Conservation (phyloP, 257 asterid genomes). For the Solanum habrochaites region DNA sequence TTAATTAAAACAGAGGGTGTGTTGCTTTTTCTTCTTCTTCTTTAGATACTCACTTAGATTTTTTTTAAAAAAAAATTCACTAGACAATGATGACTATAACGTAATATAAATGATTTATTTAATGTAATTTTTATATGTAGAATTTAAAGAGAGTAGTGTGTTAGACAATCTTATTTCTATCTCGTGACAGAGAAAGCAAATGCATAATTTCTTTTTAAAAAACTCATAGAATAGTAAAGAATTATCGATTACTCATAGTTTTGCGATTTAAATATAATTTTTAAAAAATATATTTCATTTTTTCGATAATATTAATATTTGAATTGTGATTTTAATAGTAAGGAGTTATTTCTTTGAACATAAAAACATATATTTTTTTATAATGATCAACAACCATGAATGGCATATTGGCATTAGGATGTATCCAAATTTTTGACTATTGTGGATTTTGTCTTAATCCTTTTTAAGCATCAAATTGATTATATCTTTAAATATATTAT, state of each 20-base stretch:
- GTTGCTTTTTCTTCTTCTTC: background rate
- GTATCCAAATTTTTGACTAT: background rate
- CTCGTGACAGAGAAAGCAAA: too few relatives aligned
- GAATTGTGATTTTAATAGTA: background rate
- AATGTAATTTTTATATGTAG: background rate
- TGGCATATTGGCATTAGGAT: background rate
- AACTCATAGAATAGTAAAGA: background rate
- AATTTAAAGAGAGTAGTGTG: background rate
- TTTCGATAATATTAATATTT: background rate
- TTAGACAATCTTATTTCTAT: background rate
- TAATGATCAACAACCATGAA: background rate
- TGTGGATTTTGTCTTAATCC: background rate
- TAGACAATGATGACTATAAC: background rate
- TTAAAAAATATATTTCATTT: background rate
- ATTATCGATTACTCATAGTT: background rate
- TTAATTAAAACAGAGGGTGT: too few relatives aligned
- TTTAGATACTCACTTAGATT: background rate
- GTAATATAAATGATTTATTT: background rate
- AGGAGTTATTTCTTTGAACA: background rate
- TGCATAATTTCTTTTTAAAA: too few relatives aligned
- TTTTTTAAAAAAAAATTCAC: background rate
- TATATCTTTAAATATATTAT: too few relatives aligned
- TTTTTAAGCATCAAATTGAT: background rate
- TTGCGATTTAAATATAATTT: background rate
- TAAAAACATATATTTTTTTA: too few relatives aligned